Evolutionary conservation across 1,284 basidiomycete genomes (phyloP), one percentile per base, ranked within the genome.

Genomic region (Ceratobasidium theobromae): DNA sequence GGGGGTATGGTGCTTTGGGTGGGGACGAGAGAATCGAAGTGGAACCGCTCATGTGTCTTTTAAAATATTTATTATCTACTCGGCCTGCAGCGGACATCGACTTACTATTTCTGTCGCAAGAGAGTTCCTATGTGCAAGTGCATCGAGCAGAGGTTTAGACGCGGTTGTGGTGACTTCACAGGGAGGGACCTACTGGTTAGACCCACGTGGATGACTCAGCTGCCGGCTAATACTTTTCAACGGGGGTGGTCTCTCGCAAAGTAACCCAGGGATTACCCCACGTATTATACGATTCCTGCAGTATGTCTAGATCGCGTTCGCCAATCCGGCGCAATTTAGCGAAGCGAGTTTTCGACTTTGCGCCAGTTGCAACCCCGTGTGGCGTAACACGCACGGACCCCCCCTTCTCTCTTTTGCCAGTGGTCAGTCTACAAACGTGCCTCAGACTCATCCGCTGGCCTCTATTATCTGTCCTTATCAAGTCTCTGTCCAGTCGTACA

Each of bases 351-450:
- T 23, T 51, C 35, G 21, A 48, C 27, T 30, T 46, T 65, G 25
- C 62, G 62, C 51, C 52, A 45, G 49, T 53, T 27, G n/a, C 35
- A 21, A 35, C 35, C 41, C 32, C 57, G 57, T 62, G 62, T 65
- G 62, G 62, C 62, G 62, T 35, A 52, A 51, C 43, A 45, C 18
- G 43, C 43, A 45, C 43, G 18, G 41, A 41, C 62, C 38, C 6
- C 9, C 18, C 43, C 51, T 45, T 64, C 27, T 30, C 62, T 53
- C 23, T 53, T 16, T 33, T 48, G 38, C 51, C 62, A 65, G 51
- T 65, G 62, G 62, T 53, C 51, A 12, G 41, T 65, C 43, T 51
- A 65, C 62, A 65, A 65, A 65, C 62, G 62, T 65, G 62, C 32
- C 62, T 65, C 62, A 53, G n/a, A n/a, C n/a, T n/a, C n/a, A n/a